Percentiles rank a stretch among this genome's conserved stretches.
phyloP scores from a whole-genome alignment of 805 yeast genomes.

The Sungouiella thailandica region DNA sequence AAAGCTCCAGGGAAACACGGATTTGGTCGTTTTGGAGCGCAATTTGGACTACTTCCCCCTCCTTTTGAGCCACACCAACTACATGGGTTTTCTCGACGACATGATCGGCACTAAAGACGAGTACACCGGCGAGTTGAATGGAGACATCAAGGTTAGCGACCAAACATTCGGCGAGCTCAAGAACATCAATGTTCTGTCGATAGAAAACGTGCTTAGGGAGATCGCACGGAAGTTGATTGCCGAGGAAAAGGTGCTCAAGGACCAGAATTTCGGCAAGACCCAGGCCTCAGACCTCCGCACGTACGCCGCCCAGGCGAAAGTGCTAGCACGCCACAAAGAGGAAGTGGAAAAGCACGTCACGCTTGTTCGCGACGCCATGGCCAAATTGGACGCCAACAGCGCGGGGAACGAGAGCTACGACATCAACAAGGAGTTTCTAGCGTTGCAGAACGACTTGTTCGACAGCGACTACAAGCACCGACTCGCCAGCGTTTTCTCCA shows the following conservation, averaged over 20 bases:
- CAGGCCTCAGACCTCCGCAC: slow-evolving; percentile 14
- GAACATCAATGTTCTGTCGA: slow-evolving; percentile 69
- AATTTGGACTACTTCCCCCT: slow-evolving; percentile 70
- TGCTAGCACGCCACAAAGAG: slow-evolving; percentile 68
- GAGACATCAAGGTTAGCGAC: slow-evolving; percentile 35
- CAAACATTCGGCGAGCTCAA: slow-evolving; percentile 48
- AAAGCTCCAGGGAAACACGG: slow-evolving; percentile 48
- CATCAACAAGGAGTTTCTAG: slow-evolving; percentile 44
- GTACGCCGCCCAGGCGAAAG: slow-evolving; percentile 47
- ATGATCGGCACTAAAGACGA: slow-evolving; percentile 46
- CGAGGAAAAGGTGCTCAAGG: slow-evolving; percentile 39
- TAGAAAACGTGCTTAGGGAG: slow-evolving; percentile 67
- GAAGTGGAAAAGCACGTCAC: slow-evolving; percentile 67
- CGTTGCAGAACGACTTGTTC: slow-evolving; percentile 67
- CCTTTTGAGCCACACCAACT: slow-evolving; percentile 70
- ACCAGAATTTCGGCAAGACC: slow-evolving; percentile 4
- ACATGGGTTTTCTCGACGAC: slow-evolving; percentile 79
- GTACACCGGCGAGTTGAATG: slow-evolving; percentile 4
- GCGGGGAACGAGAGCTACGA: slow-evolving; percentile 17
- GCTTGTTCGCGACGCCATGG: slow-evolving; percentile 62
- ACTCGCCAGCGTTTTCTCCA: slow-evolving; percentile 25
- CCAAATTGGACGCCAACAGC: slow-evolving; percentile 32
- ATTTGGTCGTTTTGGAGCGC: slow-evolving; percentile 75
- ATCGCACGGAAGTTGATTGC: slow-evolving; percentile 68
- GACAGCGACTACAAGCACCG: slow-evolving; percentile 35